Conservation (phyloP, 306 rosid genomes). For the Vachellia pachyceras region DNA sequence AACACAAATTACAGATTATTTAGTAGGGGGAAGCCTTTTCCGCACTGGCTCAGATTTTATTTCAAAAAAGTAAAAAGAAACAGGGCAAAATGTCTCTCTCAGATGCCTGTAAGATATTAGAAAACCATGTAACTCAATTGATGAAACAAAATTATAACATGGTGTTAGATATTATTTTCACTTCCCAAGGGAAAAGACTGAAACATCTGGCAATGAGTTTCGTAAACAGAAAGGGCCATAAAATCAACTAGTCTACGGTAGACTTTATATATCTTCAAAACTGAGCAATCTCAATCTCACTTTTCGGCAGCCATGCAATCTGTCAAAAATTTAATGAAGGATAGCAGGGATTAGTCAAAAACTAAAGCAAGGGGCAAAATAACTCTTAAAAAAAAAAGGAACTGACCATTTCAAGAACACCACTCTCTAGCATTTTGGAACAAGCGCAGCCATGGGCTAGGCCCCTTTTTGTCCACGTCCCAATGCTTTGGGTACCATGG, state of each 20-base stretch:
- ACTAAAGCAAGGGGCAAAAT: slow-evolving; percentile 5
- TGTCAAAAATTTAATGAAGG: slow-evolving; percentile 3
- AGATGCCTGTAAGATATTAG: neutral
- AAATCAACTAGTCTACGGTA: neutral
- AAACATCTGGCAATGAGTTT: slow-evolving; percentile 26
- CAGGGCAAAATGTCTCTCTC: neutral
- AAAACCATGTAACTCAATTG: neutral
- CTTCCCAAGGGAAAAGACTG: neutral
- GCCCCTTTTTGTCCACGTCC: slow-evolving; percentile 79
- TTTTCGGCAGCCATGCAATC: neutral
- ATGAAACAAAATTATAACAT: neutral
- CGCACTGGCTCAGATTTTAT: slow-evolving; percentile 4
- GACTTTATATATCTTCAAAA: slow-evolving; percentile 22
- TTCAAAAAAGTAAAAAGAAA: neutral
- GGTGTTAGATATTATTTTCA: slow-evolving; percentile 5
- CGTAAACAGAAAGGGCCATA: slow-evolving; percentile 9
- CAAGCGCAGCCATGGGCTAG: slow-evolving; percentile 93
- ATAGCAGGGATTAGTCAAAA: neutral
- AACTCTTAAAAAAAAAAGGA: neutral
- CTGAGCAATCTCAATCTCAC: neutral
- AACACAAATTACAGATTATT: slow-evolving; percentile 1
- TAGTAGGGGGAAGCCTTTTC: neutral
- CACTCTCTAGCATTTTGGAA: slow-evolving; percentile 74
- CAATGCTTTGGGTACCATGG: slow-evolving; percentile 94
- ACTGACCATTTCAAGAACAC: slow-evolving; percentile 43